A percentile compares a stretch with the other conserved stretches of the same genome.
phyloP scores from a whole-genome alignment of 306 rosid genomes.

The Arachis hypogaea region DNA sequence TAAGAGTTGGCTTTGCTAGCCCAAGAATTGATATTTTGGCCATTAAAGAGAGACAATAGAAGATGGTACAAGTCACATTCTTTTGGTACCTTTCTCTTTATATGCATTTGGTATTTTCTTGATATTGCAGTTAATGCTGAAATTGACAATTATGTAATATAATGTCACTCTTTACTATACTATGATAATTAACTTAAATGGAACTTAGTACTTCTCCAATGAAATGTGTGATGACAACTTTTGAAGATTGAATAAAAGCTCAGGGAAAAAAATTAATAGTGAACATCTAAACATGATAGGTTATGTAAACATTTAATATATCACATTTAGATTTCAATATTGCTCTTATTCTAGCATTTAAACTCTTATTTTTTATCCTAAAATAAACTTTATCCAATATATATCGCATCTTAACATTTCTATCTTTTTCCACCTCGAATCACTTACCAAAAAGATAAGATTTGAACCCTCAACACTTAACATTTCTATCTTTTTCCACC shows the following conservation, averaged over 20 bases:
- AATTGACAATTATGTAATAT: conserved; percentile 18
- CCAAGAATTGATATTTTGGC: background rate
- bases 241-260: background rate
- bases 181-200: background rate
- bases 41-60: conserved; percentile 1
- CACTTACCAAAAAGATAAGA: too few species aligned
- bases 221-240: background rate
- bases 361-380: too few species aligned
- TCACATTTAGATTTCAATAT: too few species aligned
- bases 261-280: background rate
- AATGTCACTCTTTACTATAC: conserved; percentile 1
- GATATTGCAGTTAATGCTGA: background rate
- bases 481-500: too few species aligned
- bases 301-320: too few species aligned
- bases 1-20: background rate
- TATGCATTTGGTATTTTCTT: conserved; percentile 12
- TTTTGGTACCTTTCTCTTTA: conserved; percentile 16
- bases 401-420: too few species aligned
- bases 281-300: too few species aligned
- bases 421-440: too few species aligned
- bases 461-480: too few species aligned
- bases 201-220: background rate
- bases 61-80: conserved; percentile 9
- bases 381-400: too few species aligned
- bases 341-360: too few species aligned